These are phyloP conservation scores for Xylaria sp. DNA, from an alignment of 2,329 filamentous ascomycete species.

Conservation along the genomic window DNA sequence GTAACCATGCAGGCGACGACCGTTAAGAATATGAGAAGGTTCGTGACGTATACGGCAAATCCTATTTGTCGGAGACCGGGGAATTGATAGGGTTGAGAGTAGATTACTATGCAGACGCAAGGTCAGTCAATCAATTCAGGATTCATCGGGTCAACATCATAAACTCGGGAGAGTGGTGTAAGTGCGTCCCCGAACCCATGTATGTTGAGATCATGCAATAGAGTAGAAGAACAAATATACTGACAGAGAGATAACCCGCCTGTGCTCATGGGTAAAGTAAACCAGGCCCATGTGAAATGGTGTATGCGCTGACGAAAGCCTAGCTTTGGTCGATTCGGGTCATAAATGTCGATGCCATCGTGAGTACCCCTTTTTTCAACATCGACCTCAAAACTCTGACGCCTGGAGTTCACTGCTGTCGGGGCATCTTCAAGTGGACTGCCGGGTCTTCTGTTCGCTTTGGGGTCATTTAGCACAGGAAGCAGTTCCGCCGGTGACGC, in stretches of 20 bases:
- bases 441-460: conserved; percentile 1
- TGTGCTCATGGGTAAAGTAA: conserved; percentile 79
- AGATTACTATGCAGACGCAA: conserved; percentile 57
- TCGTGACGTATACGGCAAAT: conserved; percentile 73
- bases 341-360: conserved; percentile 43
- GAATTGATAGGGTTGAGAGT: conserved; percentile 72
- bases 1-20: conserved; percentile 65
- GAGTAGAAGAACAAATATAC: background rate
- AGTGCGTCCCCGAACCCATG: background rate
- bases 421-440: conserved; percentile 22
- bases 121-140: conserved; percentile 7
- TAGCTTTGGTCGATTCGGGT: conserved; percentile 53
- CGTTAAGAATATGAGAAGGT: conserved; percentile 71
- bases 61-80: conserved; percentile 72
- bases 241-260: conserved; percentile 70
- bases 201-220: background rate
- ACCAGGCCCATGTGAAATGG: conserved; percentile 79
- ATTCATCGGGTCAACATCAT: background rate
- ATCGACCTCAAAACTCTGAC: conserved; percentile 22
- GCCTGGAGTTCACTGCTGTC: conserved; percentile 30
- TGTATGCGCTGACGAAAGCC: conserved; percentile 59
- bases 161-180: background rate
- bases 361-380: conserved; percentile 15
- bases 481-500: background rate
- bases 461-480: background rate